phyloP scores from a whole-genome alignment of 225 moss, liverwort and hornwort genomes.

The Lunularia cruciata region DNA sequence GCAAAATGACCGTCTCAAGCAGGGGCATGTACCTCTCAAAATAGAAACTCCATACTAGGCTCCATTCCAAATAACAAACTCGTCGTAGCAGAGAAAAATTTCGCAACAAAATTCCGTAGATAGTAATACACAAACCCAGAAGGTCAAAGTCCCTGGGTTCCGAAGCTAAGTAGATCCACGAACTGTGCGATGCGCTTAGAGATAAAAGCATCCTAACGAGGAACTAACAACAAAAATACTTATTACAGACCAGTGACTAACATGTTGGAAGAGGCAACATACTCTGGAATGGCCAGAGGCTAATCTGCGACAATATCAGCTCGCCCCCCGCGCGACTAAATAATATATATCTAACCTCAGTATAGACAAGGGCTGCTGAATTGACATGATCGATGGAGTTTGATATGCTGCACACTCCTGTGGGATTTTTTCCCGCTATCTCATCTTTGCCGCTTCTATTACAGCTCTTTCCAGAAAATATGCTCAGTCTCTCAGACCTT shows the following conservation, averaged over 20 bases:
- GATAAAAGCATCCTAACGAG: conserved; percentile 6
- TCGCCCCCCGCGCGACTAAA: conserved; percentile 12
- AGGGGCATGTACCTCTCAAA: no score
- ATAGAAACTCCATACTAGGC: no score
- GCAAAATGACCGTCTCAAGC: no score
- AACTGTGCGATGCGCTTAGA: not conserved
- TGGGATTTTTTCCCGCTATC: conserved; percentile 13
- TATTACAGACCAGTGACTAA: not conserved
- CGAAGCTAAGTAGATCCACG: not conserved
- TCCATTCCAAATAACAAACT: no score
- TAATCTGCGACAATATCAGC: not conserved
- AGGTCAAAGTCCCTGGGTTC: not conserved
- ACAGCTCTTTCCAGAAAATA: not conserved
- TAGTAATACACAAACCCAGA: conserved; percentile 14
- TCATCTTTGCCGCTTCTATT: not conserved
- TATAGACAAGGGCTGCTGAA: conserved; percentile 11
- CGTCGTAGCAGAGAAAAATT: not conserved
- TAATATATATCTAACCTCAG: conserved; percentile 13
- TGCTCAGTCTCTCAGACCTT: conserved; percentile 1
- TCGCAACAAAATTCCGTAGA: conserved; percentile 1
- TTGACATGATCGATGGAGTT: not conserved
- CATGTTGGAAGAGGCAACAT: not conserved
- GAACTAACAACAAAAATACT: not conserved
- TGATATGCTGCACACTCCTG: conserved; percentile 2
- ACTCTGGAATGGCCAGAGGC: conserved; percentile 29